Evolutionary conservation across 2,329 filamentous ascomycete species (phyloP).

Genomic region (Zopfia rhizophila): DNA sequence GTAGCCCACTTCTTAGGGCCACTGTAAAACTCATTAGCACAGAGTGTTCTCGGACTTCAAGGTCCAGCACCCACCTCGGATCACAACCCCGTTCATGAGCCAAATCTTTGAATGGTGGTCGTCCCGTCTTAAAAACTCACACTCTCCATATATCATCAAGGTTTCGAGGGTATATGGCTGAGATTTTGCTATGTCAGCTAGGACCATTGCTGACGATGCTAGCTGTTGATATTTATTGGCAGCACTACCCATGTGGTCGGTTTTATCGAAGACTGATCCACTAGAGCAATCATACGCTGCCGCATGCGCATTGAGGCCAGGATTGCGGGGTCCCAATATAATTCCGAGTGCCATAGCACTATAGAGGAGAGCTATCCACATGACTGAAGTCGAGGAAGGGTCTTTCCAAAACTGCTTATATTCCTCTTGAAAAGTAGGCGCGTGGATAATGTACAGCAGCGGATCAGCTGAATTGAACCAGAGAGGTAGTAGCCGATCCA

Average conservation of each 20-base stretch:
- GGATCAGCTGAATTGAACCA: constrained; percentile 39
- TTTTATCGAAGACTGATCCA: constrained; percentile 15
- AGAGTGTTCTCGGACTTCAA: too few relatives aligned
- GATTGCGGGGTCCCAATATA: constrained; percentile 35
- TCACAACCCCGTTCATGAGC: constrained; percentile 32
- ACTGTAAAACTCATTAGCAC: constrained; percentile 52
- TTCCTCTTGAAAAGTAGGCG: constrained; percentile 35
- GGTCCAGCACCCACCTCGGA: too few relatives aligned
- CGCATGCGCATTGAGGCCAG: constrained; percentile 27
- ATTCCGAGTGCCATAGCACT: constrained; percentile 32
- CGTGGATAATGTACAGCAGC: constrained; percentile 34
- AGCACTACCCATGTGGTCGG: constrained; percentile 14
- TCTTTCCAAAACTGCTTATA: constrained; percentile 37
- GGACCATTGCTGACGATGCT: constrained; percentile 36
- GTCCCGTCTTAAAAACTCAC: constrained; percentile 33
- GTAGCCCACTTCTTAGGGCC: constrained; percentile 31
- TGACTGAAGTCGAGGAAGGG: constrained; percentile 24
- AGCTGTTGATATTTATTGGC: constrained; percentile 33
- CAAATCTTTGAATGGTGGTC: constrained; percentile 35
- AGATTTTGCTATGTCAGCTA: constrained; percentile 36
- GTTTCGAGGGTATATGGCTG: constrained; percentile 36
- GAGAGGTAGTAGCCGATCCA: constrained; percentile 34
- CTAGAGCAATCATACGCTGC: constrained; percentile 18
- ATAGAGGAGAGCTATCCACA: constrained; percentile 35
- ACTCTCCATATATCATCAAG: constrained; percentile 24